phyloP scores from a whole-genome alignment of 1,284 basidiomycete species.

The Cutaneotrichosporon arboriforme region DNA sequence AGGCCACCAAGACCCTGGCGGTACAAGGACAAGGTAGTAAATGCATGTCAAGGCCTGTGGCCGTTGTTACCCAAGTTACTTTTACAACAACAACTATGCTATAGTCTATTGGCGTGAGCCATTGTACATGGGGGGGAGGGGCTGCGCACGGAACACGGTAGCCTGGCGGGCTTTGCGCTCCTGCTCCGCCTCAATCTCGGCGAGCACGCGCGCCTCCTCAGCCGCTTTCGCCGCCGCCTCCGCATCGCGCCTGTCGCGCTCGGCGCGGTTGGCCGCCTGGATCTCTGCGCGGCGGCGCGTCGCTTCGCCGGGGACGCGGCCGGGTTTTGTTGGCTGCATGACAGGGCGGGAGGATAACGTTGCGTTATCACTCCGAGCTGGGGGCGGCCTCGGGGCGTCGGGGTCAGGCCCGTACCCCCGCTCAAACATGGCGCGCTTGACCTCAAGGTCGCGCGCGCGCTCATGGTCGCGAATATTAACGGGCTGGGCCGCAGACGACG shows the following conservation, averaged over 20 bases:
- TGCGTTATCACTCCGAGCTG: no score
- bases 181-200: conserved; percentile 25
- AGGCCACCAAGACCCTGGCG: no score
- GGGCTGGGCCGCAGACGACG: conserved; percentile 14
- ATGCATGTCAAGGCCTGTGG: no score
- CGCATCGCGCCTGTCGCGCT: conserved; percentile 11
- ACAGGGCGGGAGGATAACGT: no score
- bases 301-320: conserved; percentile 28
- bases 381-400: no score
- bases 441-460: conserved; percentile 24
- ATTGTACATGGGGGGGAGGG: conserved; percentile 33
- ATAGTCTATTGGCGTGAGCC: background rate
- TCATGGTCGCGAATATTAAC: conserved; percentile 23
- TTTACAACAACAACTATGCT: no score
- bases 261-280: conserved; percentile 22
- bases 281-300: conserved; percentile 20
- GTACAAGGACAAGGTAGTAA: no score
- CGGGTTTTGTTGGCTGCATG: background rate
- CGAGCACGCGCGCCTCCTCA: conserved; percentile 12
- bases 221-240: conserved; percentile 16
- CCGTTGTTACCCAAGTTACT: no score
- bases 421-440: conserved; percentile 28
- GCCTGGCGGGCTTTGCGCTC: conserved; percentile 24
- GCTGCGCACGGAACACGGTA: conserved; percentile 32
- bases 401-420: conserved; percentile 6